A percentile compares a stretch with the other conserved stretches of the same genome.
Evolutionary conservation across 495 filamentous ascomycete genomes (phyloP).

Genomic region (Pyrenopolyporus hunteri): DNA sequence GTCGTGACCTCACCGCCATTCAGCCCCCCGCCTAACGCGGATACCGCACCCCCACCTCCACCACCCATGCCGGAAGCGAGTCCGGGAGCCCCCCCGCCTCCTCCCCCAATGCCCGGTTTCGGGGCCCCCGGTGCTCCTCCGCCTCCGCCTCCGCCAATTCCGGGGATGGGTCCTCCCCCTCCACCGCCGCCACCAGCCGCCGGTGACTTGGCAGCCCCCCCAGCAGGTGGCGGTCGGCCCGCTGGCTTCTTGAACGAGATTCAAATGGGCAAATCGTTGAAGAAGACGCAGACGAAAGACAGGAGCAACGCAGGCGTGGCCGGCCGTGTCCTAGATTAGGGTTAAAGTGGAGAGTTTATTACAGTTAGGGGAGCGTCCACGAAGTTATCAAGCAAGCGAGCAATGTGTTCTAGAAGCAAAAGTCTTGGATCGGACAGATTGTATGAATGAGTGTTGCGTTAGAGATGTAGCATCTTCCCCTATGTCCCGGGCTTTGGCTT

Average conservation of each 20-base stretch:
- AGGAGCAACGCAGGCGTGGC: slow-evolving; percentile 71
- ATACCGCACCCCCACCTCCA: slow-evolving; percentile 46
- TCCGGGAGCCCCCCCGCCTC: slow-evolving; percentile 40
- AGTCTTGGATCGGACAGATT: slow-evolving; percentile 36
- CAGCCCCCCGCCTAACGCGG: slow-evolving; percentile 43
- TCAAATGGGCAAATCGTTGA: slow-evolving; percentile 74
- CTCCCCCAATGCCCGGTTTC: slow-evolving; percentile 48
- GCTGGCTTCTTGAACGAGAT: slow-evolving; percentile 80
- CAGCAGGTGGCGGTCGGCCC: slow-evolving; percentile 51
- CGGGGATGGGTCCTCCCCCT: slow-evolving; percentile 59
- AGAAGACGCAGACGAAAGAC: slow-evolving; percentile 85
- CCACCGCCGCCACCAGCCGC: slow-evolving; percentile 58
- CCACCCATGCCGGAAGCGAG: slow-evolving; percentile 50
- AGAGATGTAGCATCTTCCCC: slow-evolving; percentile 1
- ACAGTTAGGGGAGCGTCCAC: not conserved
- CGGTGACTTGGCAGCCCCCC: slow-evolving; percentile 44
- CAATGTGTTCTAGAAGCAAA: not conserved
- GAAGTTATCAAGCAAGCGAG: too few species aligned
- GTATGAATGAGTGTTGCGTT: slow-evolving; percentile 37
- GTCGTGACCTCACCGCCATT: slow-evolving; percentile 47
- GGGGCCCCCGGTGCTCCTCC: slow-evolving; percentile 47
- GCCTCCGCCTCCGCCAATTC: slow-evolving; percentile 61
- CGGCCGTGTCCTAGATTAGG: slow-evolving; percentile 67
- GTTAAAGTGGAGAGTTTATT: not conserved
- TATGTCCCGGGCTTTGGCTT: slow-evolving; percentile 14